Conservation (phyloP, 208 protist species). For the Endotrypanum monterogeii region DNA sequence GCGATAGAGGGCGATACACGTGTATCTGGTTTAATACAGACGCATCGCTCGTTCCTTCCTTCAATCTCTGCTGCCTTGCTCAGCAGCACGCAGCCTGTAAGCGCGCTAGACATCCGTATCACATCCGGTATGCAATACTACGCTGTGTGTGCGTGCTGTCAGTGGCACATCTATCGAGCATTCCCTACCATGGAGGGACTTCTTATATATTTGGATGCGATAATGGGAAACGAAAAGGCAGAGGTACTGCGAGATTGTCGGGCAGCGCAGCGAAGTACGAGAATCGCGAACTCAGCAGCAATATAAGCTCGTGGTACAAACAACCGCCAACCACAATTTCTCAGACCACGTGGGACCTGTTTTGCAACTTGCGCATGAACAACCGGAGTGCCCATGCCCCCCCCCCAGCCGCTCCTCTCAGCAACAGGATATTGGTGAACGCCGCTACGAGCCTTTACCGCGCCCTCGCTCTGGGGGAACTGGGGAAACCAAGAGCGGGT, state of each 20-base stretch:
- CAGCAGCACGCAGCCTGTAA: constrained; percentile 6
- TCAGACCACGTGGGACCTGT: constrained; percentile 26
- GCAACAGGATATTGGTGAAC: background rate
- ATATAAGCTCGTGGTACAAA: background rate
- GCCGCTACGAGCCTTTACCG: constrained; percentile 18
- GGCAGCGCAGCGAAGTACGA: constrained; percentile 20
- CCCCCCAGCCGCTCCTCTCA: background rate
- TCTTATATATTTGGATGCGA: constrained; percentile 28
- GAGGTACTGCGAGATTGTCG: constrained; percentile 35
- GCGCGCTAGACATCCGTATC: constrained; percentile 27
- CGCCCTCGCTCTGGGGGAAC: constrained; percentile 38
- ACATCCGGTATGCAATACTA: constrained; percentile 44
- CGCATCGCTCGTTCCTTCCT: background rate
- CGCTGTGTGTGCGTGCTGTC: constrained; percentile 48
- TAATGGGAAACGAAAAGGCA: constrained; percentile 14
- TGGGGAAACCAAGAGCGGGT: constrained; percentile 16
- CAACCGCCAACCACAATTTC: constrained; percentile 10
- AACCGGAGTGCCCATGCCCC: background rate
- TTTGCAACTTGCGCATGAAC: background rate
- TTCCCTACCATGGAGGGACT: constrained; percentile 39
- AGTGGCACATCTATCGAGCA: constrained; percentile 43
- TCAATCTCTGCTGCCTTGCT: background rate
- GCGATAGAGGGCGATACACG: background rate
- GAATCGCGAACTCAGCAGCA: background rate
- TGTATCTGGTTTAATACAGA: background rate